Evolutionary conservation across 1,284 basidiomycete species (phyloP), one percentile per base, ranked within the genome.

Genomic region (Ganoderma resinaceum): DNA sequence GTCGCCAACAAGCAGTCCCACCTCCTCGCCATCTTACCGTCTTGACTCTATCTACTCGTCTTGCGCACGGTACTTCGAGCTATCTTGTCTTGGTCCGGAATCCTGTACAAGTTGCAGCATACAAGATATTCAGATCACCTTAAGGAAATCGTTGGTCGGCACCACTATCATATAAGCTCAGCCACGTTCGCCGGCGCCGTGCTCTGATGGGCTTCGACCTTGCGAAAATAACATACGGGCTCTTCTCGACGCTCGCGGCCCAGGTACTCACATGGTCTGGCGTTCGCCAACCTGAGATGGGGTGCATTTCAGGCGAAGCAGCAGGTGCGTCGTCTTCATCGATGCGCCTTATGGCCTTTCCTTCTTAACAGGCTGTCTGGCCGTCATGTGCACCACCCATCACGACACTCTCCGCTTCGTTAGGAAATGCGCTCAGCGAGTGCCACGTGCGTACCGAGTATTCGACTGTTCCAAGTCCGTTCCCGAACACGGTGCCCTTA

Each of bases 321-420:
- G 61, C 62, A 69, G 72, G 72, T 73, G 61, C 43, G 72, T 70
- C 23, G 20, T 16, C 57, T 61, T 64, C 46, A 12, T 38, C 37
- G n/a, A 40, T 60, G 37, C 37, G 58, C 31, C 33, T 18, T 57
- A 52, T 69, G 66, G 61, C 58, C 61, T 33, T 35, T 40, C 63
- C 23, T 59, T 53, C 55, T 58, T 18, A n/a, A 46, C 67, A 16
- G 66, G 66, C 69, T 66, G 26, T 59, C 38, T 49, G 64, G 49
- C 37, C 68, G 52, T 73, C 72, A 73, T 73, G 72, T 73, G 72
- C 69, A 58, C 12, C 16, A 9, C 26, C 35, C n/a, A 69, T 73
- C 66, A 71, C 70, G 69, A 66, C 72, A 68, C 46, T 18, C 37
- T 62, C 11, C 33, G 58, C 42, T 63, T 65, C 66, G 38, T 61